A percentile compares a stretch with the other conserved stretches of the same genome.
These are phyloP conservation scores for Magnolia sinica DNA, from an alignment of 164 flowering plant species.

Conservation along the genomic window DNA sequence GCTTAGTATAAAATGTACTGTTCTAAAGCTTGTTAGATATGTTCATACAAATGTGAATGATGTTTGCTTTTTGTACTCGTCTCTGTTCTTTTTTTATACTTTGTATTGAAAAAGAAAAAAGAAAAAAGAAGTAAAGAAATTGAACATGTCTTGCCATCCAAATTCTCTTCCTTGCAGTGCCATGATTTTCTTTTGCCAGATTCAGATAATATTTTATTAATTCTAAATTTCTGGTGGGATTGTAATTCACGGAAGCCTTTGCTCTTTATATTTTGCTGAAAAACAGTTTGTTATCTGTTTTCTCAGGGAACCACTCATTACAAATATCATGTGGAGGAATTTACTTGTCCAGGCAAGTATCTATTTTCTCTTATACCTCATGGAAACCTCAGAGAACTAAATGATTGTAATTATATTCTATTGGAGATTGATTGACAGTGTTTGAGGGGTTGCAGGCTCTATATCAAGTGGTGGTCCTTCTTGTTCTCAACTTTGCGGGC, in stretches of 20 bases:
- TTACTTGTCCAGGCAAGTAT: constrained; percentile 57
- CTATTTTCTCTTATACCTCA: background rate
- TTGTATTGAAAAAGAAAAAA: no score
- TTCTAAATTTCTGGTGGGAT: background rate
- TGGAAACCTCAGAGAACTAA: background rate
- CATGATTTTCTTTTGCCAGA: no score
- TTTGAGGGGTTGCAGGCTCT: constrained; percentile 48
- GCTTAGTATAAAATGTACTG: background rate
- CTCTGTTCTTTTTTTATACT: no score
- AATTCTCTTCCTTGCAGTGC: no score
- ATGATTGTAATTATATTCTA: background rate
- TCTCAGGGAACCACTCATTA: constrained; percentile 33
- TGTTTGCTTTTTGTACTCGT: no score
- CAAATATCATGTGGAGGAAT: constrained; percentile 69
- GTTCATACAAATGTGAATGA: no score
- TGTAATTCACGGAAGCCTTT: background rate
- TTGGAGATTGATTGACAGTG: background rate
- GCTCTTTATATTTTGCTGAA: background rate
- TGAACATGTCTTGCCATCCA: no score
- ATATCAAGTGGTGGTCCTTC: constrained; percentile 80
- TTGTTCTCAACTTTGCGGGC: constrained; percentile 67
- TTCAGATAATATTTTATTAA: no score
- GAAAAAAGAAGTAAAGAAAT: no score
- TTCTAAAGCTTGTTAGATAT: no score
- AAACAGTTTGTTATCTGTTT: background rate